These are phyloP conservation scores for Phaseolus coccineus DNA, from an alignment of 331 rosid genomes.

Conservation along the genomic window DNA sequence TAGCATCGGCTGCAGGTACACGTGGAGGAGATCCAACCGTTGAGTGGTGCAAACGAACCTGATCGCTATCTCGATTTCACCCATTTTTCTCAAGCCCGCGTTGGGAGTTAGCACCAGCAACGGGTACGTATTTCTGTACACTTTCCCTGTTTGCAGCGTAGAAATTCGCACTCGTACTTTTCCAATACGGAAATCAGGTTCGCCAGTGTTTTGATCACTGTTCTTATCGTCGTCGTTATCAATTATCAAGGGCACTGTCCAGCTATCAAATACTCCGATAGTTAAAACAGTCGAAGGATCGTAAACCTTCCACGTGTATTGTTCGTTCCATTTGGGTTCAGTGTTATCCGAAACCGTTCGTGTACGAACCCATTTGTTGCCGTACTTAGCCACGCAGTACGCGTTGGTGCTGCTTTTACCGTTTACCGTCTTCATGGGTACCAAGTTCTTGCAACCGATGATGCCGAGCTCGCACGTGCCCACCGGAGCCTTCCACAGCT, in stretches of 20 bases:
- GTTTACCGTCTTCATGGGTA: conserved; percentile 70
- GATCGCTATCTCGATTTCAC: conserved; percentile 80
- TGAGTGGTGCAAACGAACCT: conserved; percentile 64
- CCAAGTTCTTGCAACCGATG: conserved; percentile 66
- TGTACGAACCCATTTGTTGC: conserved; percentile 83
- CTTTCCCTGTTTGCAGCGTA: conserved; percentile 67
- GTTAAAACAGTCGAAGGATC: conserved; percentile 89
- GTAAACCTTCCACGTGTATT: conserved; percentile 86
- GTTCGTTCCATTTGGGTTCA: conserved; percentile 96
- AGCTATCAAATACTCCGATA: conserved; percentile 79
- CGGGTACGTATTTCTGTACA: conserved; percentile 70
- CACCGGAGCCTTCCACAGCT: conserved; percentile 83
- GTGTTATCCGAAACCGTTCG: conserved; percentile 68
- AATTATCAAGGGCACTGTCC: conserved; percentile 19
- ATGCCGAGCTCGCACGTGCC: conserved; percentile 83
- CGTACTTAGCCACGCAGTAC: conserved; percentile 87
- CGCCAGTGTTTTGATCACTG: neutral
- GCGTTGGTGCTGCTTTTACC: conserved; percentile 75
- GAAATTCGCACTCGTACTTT: conserved; percentile 77
- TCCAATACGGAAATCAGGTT: conserved; percentile 69
- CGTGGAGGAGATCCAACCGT: conserved; percentile 72
- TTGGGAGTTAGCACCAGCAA: conserved; percentile 53
- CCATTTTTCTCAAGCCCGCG: conserved; percentile 72
- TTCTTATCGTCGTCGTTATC: conserved; percentile 40
- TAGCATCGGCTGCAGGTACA: conserved; percentile 71